Percentiles rank a stretch among this genome's conserved stretches.
Conservation (phyloP, 2,329 filamentous ascomycete species). For the Diaporthe sp. region DNA sequence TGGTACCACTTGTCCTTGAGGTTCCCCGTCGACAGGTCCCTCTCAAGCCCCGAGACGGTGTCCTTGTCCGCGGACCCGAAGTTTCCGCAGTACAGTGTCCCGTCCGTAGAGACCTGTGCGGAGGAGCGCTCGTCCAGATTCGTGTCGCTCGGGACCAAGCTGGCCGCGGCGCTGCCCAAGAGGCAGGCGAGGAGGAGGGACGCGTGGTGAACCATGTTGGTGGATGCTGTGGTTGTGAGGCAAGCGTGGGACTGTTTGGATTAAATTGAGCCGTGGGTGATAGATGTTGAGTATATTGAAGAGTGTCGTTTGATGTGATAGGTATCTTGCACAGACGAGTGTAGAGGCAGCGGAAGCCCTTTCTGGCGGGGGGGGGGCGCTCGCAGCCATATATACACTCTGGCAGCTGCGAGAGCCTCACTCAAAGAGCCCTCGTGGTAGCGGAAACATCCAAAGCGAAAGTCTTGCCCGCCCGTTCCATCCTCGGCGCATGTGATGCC, state of each 20-base stretch:
- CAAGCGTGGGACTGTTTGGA: too few species aligned
- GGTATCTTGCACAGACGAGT: neutral
- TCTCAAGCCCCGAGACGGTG: conserved; percentile 4
- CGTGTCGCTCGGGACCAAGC: neutral
- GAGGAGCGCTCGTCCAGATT: neutral
- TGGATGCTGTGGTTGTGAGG: neutral
- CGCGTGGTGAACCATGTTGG: neutral
- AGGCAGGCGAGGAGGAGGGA: conserved; percentile 10
- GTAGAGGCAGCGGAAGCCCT: neutral
- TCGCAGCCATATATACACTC: neutral
- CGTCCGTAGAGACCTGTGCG: conserved; percentile 26
- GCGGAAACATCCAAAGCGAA: neutral
- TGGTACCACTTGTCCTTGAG: conserved; percentile 16
- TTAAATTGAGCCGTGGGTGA: neutral
- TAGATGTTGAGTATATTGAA: neutral
- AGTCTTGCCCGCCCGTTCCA: neutral
- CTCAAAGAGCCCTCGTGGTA: conserved; percentile 2
- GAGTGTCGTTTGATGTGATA: neutral
- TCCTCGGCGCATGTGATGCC: neutral
- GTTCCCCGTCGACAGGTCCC: conserved; percentile 8
- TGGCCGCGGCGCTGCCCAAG: neutral
- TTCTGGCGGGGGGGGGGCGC: neutral
- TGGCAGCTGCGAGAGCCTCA: neutral
- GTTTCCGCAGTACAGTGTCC: conserved; percentile 34
- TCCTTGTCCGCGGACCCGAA: conserved; percentile 26